Percentiles rank a stretch among this genome's conserved stretches.
Evolutionary conservation across 73 alveolate species (phyloP).

Genomic region (Paramecium biaurelia): DNA sequence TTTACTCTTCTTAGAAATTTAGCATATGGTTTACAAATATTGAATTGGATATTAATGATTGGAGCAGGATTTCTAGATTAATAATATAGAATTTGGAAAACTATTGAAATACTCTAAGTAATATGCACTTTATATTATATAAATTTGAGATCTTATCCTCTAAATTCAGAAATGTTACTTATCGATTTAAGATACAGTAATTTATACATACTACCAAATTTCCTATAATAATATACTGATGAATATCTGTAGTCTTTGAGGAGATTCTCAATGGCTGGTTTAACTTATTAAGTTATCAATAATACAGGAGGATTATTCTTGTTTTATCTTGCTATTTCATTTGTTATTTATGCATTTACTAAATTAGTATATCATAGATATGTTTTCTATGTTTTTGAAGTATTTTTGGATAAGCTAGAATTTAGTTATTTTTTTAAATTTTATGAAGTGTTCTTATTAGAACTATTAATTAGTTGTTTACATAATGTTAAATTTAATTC

Average conservation of each 20-base stretch:
- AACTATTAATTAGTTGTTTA: background rate
- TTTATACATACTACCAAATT: background rate
- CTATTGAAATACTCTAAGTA: background rate
- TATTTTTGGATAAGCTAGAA: constrained; percentile 38
- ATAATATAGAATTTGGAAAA: constrained; percentile 28
- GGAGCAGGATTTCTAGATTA: constrained; percentile 20
- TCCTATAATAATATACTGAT: background rate
- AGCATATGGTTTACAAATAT: background rate
- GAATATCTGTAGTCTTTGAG: background rate
- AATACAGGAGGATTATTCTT: constrained; percentile 25
- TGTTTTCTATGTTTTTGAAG: constrained; percentile 14
- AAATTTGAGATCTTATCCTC: constrained; percentile 13
- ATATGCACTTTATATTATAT: background rate
- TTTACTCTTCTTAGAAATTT: background rate
- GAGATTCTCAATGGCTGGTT: constrained; percentile 39
- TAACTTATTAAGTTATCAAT: background rate
- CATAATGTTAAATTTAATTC: background rate
- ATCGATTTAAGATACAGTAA: background rate
- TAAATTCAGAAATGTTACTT: background rate
- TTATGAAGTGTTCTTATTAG: constrained; percentile 31
- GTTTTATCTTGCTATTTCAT: background rate
- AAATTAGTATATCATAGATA: background rate
- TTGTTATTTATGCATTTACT: background rate
- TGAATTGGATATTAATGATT: constrained; percentile 28
- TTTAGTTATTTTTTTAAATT: constrained; percentile 23